These are phyloP conservation scores for Tulasnella sp. DNA, from an alignment of 768 basidiomycete genomes.

Conservation along the genomic window DNA sequence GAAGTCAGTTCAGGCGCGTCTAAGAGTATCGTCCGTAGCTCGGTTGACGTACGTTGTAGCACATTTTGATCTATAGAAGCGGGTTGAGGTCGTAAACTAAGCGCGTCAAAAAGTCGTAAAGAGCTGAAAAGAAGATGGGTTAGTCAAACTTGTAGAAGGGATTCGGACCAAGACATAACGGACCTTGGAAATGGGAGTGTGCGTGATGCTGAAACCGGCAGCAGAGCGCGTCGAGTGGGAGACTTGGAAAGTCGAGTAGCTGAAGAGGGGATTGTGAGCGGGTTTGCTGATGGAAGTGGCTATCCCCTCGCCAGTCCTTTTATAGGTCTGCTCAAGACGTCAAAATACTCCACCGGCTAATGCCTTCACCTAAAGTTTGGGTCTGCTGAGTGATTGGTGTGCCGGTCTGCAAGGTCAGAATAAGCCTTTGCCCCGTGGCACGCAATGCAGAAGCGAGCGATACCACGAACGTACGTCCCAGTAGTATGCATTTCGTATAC, in stretches of 20 bases:
- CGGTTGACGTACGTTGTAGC: slow-evolving; percentile 34
- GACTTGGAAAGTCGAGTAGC: neutral
- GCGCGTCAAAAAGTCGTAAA: slow-evolving; percentile 9
- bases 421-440: slow-evolving; percentile 19
- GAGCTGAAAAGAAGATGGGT: neutral
- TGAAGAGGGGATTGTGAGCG: slow-evolving; percentile 10
- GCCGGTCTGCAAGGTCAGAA: slow-evolving; percentile 15
- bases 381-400: slow-evolving; percentile 18
- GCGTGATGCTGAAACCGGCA: neutral
- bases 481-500: slow-evolving; percentile 15
- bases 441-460: slow-evolving; percentile 6
- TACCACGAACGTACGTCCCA: slow-evolving; percentile 11
- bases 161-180: neutral
- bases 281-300: slow-evolving; percentile 12
- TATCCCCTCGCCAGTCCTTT: neutral
- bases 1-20: neutral
- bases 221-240: slow-evolving; percentile 4
- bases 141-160: neutral
- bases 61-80: slow-evolving; percentile 27
- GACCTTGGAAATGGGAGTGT: neutral
- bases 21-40: slow-evolving; percentile 2
- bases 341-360: slow-evolving; percentile 18
- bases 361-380: slow-evolving; percentile 5
- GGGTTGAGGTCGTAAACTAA: neutral
- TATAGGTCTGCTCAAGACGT: slow-evolving; percentile 5